Evolutionary conservation across 305 asterid species (phyloP), one percentile per base, ranked within the genome.

Genomic region (Fraxinus dipetala): DNA sequence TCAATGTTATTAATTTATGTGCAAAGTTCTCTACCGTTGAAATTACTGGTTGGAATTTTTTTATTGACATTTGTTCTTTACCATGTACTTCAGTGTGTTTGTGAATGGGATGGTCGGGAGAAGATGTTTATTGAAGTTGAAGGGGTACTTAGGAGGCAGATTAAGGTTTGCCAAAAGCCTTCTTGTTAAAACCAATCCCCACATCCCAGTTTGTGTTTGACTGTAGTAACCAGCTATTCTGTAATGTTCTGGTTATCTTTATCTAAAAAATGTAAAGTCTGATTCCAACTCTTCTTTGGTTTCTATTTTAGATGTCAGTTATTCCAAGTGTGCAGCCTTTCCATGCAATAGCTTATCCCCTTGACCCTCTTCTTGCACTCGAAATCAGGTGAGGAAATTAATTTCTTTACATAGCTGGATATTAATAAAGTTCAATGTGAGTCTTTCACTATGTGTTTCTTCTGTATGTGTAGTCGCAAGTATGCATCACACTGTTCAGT

Each of bases 311-410:
- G 99, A 91, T 90, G 94, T 92, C 97, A 51, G 89, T 96, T 83
- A 91, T 96, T 84, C 98, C 99, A 32, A 96, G 99, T 78, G 99
- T 96, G 89, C 99, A 94, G 84, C 99, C 99, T 81, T 96, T 96
- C 88, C 99, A 96, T 89, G 99, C 99, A 35, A 94, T 96, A 83
- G 99, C 99, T 18, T 96, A 94, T 88, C 99, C 99, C 72, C 98
- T 96, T 85, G 99, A 96, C 83, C 96, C 99, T 56, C 86, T 91
- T 85, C 98, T 96, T 3, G 97, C 99, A 79, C 89, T 94, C 77
- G 98, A 96, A 80, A 96, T 96, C 86, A 96, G 99, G 99, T 90
- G 75, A 83, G 84, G 78, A 78, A 43, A 59, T 85, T 36, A 82
- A 16, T 86, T 70, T 63, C 8, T 75, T 56, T 40, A 2, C 22